phyloP scores from a whole-genome alignment of 495 filamentous ascomycete genomes.

The Rusavskia elegans region DNA sequence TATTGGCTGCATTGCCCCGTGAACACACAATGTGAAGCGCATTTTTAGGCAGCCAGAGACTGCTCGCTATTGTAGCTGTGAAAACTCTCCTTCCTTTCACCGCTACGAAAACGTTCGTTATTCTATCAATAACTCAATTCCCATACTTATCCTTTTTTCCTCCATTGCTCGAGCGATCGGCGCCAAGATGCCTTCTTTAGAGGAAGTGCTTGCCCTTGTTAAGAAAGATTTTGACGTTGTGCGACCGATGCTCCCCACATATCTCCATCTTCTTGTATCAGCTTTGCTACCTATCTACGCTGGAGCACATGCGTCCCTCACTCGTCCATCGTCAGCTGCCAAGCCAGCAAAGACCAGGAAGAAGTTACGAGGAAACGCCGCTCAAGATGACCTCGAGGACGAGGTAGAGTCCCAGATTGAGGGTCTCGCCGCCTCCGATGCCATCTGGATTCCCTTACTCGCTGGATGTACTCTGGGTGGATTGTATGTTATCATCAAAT shows the following conservation, averaged over 20 bases:
- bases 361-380: constrained; percentile 27
- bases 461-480: constrained; percentile 58
- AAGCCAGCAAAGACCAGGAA: constrained; percentile 36
- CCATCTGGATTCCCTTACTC: constrained; percentile 70
- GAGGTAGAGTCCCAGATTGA: constrained; percentile 51
- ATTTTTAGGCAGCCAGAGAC: no score
- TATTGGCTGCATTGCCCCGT: no score
- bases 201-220: not conserved
- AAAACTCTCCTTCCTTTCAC: no score
- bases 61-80: no score
- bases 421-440: constrained; percentile 64
- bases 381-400: constrained; percentile 39
- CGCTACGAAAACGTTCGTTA: no score
- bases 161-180: not conserved
- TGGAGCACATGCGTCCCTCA: constrained; percentile 53
- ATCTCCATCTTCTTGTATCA: constrained; percentile 49
- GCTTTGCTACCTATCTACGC: constrained; percentile 60
- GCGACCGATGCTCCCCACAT: constrained; percentile 36
- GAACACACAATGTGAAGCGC: no score
- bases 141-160: no score
- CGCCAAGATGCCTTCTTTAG: not conserved
- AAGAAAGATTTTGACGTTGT: not conserved
- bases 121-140: no score
- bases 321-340: constrained; percentile 65
- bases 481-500: constrained; percentile 82